Evolutionary conservation across 2,329 filamentous ascomycete genomes (phyloP), one percentile per base, ranked within the genome.

Genomic region (Gnomoniopsis sp.): DNA sequence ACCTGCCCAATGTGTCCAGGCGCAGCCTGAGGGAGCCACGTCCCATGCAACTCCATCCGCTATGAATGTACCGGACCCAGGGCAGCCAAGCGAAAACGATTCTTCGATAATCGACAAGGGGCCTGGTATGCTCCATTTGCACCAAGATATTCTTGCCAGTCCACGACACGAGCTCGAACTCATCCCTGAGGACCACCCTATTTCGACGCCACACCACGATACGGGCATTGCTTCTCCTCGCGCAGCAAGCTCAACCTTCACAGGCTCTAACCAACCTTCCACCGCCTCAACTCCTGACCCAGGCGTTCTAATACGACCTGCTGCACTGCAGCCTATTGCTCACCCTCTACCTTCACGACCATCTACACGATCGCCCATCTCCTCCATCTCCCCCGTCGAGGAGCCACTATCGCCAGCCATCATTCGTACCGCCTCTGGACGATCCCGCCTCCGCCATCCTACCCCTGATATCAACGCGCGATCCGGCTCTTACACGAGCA

Each of bases 401-500:
- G 21, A 49, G 21, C 33, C 59, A 3, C 49, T 47, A 14, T 69
- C 73, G 41, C 70, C 76, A 51, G 77, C 80, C 60, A 77, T 83
- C 60, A 69, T 82, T 53, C 75, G 79, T 43, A 78, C 78, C 12
- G 73, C 75, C 2, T 79, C 75, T 57, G 78, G 73, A 55, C 74
- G 73, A 52, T 72, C 77, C 15, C 72, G 74, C 33, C 72, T 86
- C 49, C 76, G 77, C 63, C 85, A 88, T 68, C 86, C 85, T 33
- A 79, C 79, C 2, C 85, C 87, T 55, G 86, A 89, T 68, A 74
- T 84, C 51, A 83, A 83, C 68, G 79, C 79, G 53, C 79, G 86
- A 57, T 83, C 86, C 59, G 84, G 82, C 26, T 84, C 84, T 34
- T 86, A 84, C 69, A 74, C 81, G 19, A 81, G 80, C 69, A 91